Evolutionary conservation across 768 basidiomycete species (phyloP).

Genomic region (Kwoniella sp.): DNA sequence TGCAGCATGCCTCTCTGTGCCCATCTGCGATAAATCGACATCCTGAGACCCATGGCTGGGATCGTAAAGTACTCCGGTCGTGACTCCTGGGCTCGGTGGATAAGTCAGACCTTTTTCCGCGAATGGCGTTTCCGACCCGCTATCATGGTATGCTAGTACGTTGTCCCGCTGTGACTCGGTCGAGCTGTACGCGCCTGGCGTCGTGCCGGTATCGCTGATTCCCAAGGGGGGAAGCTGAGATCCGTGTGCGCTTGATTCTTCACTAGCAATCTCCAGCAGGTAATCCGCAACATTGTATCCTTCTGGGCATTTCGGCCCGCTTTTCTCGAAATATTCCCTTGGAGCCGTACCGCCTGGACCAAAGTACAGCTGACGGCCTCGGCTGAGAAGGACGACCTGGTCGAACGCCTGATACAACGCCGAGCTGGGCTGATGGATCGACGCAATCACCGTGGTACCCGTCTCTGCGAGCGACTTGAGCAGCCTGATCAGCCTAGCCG

Average conservation of each 20-base stretch:
- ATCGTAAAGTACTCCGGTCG: too few species aligned
- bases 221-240: too few species aligned
- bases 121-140: constrained; percentile 9
- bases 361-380: constrained; percentile 69
- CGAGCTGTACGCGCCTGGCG: too few species aligned
- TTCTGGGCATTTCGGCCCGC: constrained; percentile 59
- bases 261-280: constrained; percentile 78
- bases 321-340: constrained; percentile 60
- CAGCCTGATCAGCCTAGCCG: constrained; percentile 70
- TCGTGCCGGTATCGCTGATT: constrained; percentile 6
- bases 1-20: too few species aligned
- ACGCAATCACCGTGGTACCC: constrained; percentile 66
- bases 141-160: background rate
- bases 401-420: constrained; percentile 82
- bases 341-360: constrained; percentile 72
- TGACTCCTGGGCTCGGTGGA: constrained; percentile 9
- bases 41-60: too few species aligned
- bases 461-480: constrained; percentile 72
- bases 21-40: too few species aligned
- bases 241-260: too few species aligned
- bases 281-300: constrained; percentile 93
- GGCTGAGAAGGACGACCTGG: constrained; percentile 66
- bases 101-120: constrained; percentile 11
- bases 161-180: too few species aligned
- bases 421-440: constrained; percentile 83